These are phyloP conservation scores for Cryptococcus neoformans DNA, from an alignment of 1,284 basidiomycete genomes.

Conservation along the genomic window DNA sequence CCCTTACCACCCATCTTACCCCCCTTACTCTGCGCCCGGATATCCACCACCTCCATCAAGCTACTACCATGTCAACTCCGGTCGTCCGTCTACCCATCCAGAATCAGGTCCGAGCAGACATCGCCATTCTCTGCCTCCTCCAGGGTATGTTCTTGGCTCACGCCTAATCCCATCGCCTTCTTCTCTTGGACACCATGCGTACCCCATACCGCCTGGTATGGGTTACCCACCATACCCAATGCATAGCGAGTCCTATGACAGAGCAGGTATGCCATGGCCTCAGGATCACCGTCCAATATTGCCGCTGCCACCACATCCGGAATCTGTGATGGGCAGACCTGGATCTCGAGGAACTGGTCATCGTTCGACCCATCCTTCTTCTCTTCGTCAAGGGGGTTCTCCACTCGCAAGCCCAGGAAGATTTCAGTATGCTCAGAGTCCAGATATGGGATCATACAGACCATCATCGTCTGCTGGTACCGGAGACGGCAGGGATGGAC, in stretches of 20 bases:
- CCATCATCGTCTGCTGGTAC: not conserved
- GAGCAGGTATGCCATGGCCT: slow-evolving; percentile 10
- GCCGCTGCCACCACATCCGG: not conserved
- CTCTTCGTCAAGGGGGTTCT: not conserved
- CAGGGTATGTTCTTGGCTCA: slow-evolving; percentile 8
- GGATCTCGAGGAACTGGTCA: not conserved
- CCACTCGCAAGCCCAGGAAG: not conserved
- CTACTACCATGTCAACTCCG: slow-evolving; percentile 8
- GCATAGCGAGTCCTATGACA: not conserved
- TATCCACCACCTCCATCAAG: slow-evolving; percentile 4
- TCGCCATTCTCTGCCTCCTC: slow-evolving; percentile 12
- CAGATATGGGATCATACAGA: not conserved
- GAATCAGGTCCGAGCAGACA: slow-evolving; percentile 3
- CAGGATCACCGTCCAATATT: slow-evolving; percentile 1
- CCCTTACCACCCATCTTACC: slow-evolving; percentile 4
- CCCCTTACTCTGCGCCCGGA: not conserved
- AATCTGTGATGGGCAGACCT: not conserved
- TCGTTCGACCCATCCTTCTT: not conserved
- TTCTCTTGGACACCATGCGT: not conserved
- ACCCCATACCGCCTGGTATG: not conserved
- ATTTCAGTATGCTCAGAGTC: not conserved
- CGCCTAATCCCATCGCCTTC: not conserved
- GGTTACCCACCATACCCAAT: not conserved
- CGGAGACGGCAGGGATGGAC: slow-evolving; percentile 1
- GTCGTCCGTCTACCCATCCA: slow-evolving; percentile 9